Percentiles rank a stretch among this genome's conserved stretches.
These are phyloP conservation scores for Agrocybe chaxingu DNA, from an alignment of 768 basidiomycete genomes.

Conservation along the genomic window DNA sequence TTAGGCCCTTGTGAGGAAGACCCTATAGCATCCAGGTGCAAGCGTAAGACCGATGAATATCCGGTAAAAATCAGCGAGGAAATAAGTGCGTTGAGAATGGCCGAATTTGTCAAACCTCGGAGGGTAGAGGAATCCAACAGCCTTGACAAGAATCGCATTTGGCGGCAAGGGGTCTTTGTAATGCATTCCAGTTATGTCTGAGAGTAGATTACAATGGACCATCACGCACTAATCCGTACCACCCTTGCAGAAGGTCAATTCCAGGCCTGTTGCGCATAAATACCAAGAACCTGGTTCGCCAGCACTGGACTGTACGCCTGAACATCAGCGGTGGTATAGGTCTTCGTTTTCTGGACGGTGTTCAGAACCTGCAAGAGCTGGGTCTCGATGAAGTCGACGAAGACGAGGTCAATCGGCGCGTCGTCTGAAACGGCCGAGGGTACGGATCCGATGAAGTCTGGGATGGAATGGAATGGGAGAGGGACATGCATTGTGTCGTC, in stretches of 20 bases:
- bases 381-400: conserved; percentile 63
- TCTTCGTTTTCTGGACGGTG: conserved; percentile 42
- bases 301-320: conserved; percentile 49
- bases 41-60: too few relatives aligned
- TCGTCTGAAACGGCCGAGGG: conserved; percentile 47
- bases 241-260: conserved; percentile 22
- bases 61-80: too few relatives aligned
- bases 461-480: conserved; percentile 49
- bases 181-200: too few relatives aligned
- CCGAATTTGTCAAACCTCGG: too few relatives aligned
- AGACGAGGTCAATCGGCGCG: conserved; percentile 68
- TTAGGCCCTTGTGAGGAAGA: too few relatives aligned
- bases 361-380: conserved; percentile 57
- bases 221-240: too few relatives aligned
- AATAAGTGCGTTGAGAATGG: too few relatives aligned
- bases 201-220: too few relatives aligned
- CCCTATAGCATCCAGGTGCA: too few relatives aligned
- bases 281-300: conserved; percentile 48
- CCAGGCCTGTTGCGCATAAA: conserved; percentile 52
- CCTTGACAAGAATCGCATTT: too few relatives aligned
- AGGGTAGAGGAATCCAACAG: too few relatives aligned
- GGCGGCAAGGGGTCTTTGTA: too few relatives aligned
- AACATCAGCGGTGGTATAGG: conserved; percentile 52
- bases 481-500: conserved; percentile 70
- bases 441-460: conserved; percentile 57